phyloP scores from a whole-genome alignment of 1,139 yeast genomes.

The Lodderomyces metapsilosis region DNA sequence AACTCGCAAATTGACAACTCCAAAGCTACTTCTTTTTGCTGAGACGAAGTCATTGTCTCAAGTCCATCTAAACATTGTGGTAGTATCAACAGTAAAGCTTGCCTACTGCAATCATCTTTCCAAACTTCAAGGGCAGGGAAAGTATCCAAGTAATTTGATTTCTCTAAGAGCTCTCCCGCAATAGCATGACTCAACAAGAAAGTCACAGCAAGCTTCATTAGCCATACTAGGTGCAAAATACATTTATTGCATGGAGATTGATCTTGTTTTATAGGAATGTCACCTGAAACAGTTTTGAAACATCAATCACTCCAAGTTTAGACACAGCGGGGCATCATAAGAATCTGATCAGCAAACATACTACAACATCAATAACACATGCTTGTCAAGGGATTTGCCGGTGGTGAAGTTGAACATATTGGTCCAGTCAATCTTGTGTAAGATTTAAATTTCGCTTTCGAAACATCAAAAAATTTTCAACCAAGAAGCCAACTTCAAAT shows the following conservation, averaged over 20 bases:
- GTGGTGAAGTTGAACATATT: too few relatives aligned
- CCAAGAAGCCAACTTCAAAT: not conserved
- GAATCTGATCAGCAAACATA: too few relatives aligned
- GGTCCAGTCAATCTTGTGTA: too few relatives aligned
- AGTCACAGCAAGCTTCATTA: not conserved
- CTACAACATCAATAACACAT: too few relatives aligned
- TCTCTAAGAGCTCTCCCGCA: not conserved
- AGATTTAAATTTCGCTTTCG: too few relatives aligned
- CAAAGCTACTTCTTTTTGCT: slow-evolving; percentile 43
- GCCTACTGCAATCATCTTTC: slow-evolving; percentile 22
- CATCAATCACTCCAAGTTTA: too few relatives aligned
- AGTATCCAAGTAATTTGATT: not conserved
- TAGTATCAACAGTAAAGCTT: slow-evolving; percentile 27
- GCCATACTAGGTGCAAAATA: too few relatives aligned
- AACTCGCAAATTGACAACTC: slow-evolving; percentile 56
- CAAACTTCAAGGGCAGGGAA: slow-evolving; percentile 5
- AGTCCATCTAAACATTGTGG: slow-evolving; percentile 32
- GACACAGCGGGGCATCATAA: too few relatives aligned
- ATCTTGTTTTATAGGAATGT: not conserved
- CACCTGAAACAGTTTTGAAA: slow-evolving; percentile 1
- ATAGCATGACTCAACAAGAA: not conserved
- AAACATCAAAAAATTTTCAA: not conserved
- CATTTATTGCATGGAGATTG: not conserved
- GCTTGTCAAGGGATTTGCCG: too few relatives aligned
- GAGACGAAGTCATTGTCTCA: slow-evolving; percentile 27